Conservation (phyloP, 345 rosid genomes). For the Hibiscus syriacus region DNA sequence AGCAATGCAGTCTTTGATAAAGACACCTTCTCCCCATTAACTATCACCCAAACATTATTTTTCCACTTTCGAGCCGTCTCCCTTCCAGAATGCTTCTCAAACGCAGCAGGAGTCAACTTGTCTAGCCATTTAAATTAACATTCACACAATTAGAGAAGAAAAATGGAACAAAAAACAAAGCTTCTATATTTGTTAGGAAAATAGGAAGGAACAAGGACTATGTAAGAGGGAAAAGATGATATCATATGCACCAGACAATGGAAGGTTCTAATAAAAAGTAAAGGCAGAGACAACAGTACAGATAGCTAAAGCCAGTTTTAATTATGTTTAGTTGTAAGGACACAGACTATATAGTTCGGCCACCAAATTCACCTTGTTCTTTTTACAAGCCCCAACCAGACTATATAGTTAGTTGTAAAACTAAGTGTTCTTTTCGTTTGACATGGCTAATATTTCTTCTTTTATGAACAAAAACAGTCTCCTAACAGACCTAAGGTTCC, state of each 20-base stretch:
- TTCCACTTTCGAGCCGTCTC: conserved; percentile 99
- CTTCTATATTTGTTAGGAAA: not conserved
- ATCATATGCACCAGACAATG: conserved; percentile 14
- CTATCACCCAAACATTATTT: conserved; percentile 93
- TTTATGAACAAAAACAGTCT: conserved; percentile 5
- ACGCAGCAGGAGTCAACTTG: no score
- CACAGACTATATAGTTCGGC: not conserved
- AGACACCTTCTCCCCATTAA: conserved; percentile 83
- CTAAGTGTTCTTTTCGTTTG: not conserved
- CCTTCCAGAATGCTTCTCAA: conserved; percentile 99
- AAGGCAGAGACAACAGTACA: conserved; percentile 8
- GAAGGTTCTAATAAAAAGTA: not conserved
- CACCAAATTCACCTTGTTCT: not conserved
- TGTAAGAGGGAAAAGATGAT: not conserved
- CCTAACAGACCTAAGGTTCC: not conserved
- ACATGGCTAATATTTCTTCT: conserved; percentile 2
- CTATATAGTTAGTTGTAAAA: no score
- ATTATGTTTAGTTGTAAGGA: not conserved
- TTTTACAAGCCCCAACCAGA: not conserved
- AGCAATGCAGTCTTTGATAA: conserved; percentile 82
- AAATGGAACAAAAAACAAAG: not conserved
- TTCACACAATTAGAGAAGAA: conserved; percentile 17
- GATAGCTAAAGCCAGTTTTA: not conserved
- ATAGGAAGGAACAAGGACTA: not conserved
- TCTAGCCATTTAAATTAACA: conserved; percentile 38